Conservation (phyloP, 2,329 filamentous ascomycete genomes). For the Beauveria varroae region DNA sequence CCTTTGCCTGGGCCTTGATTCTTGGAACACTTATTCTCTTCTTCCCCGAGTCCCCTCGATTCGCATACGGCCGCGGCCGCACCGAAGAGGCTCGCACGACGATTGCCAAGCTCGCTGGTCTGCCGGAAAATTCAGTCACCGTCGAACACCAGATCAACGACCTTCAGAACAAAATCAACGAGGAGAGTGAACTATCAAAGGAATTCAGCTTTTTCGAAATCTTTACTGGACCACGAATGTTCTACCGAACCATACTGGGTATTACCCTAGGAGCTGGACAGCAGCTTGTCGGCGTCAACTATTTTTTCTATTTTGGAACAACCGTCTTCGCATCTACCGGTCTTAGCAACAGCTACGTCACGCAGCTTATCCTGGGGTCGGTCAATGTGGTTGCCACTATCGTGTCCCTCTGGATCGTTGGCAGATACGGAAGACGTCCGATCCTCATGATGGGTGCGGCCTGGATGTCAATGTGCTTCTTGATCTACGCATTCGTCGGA, state of each 20-base stretch:
- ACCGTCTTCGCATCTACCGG: constrained; percentile 61
- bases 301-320: constrained; percentile 60
- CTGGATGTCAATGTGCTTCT: constrained; percentile 50
- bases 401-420: constrained; percentile 56
- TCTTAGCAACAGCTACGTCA: constrained; percentile 57
- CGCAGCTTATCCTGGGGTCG: constrained; percentile 58
- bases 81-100: constrained; percentile 40
- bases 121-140: constrained; percentile 28
- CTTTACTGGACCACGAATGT: constrained; percentile 60
- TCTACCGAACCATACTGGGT: constrained; percentile 56
- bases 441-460: constrained; percentile 55
- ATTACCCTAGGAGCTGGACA: constrained; percentile 57
- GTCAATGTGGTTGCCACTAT: constrained; percentile 64
- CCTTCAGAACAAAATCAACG: constrained; percentile 42
- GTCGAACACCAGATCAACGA: constrained; percentile 44
- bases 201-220: constrained; percentile 49
- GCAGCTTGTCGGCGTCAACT: constrained; percentile 62
- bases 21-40: constrained; percentile 43
- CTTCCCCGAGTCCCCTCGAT: constrained; percentile 49
- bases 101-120: constrained; percentile 39
- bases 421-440: constrained; percentile 56
- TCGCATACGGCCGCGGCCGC: constrained; percentile 38
- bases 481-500: constrained; percentile 43
- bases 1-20: constrained; percentile 46
- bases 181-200: constrained; percentile 37